Conservation (phyloP, 2,329 filamentous ascomycete species). For the Colletotrichum lupini region DNA sequence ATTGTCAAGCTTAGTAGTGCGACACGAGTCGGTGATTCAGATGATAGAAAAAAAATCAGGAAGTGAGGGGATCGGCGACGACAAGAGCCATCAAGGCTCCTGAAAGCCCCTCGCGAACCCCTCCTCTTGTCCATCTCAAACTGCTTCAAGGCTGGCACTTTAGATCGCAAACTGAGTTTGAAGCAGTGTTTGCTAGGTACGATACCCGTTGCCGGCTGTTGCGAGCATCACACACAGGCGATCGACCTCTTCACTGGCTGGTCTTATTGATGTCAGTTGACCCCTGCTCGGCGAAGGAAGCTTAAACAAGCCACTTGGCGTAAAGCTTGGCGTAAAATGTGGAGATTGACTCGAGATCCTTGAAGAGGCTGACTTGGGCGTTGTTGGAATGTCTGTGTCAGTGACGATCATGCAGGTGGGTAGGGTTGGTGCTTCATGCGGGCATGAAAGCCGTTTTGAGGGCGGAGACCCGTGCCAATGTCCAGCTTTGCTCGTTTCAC, state of each 20-base stretch:
- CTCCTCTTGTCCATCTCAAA: slow-evolving; percentile 3
- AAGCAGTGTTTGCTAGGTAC: neutral
- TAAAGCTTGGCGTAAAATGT: slow-evolving; percentile 24
- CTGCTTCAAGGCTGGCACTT: neutral
- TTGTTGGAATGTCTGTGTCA: slow-evolving; percentile 20
- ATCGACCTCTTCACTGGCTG: neutral
- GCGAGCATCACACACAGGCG: neutral
- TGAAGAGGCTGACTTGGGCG: slow-evolving; percentile 10
- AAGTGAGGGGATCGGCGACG: neutral
- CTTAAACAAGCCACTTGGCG: slow-evolving; percentile 13
- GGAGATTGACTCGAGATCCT: neutral
- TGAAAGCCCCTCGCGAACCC: neutral
- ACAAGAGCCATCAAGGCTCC: neutral
- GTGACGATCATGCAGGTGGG: slow-evolving; percentile 34
- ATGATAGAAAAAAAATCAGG: neutral
- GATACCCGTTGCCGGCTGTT: neutral
- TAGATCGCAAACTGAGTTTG: slow-evolving; percentile 23
- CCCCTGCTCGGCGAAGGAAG: slow-evolving; percentile 16
- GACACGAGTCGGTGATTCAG: slow-evolving; percentile 12
- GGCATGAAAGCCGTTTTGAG: slow-evolving; percentile 28
- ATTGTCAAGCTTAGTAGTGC: neutral
- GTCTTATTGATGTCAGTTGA: neutral
- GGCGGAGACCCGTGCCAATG: slow-evolving; percentile 26
- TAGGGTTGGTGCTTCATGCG: slow-evolving; percentile 26
- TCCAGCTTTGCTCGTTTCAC: slow-evolving; percentile 29